Base-by-base conservation (phyloP, 768 basidiomycete genomes). In the Termitomyces sp. region DNA sequence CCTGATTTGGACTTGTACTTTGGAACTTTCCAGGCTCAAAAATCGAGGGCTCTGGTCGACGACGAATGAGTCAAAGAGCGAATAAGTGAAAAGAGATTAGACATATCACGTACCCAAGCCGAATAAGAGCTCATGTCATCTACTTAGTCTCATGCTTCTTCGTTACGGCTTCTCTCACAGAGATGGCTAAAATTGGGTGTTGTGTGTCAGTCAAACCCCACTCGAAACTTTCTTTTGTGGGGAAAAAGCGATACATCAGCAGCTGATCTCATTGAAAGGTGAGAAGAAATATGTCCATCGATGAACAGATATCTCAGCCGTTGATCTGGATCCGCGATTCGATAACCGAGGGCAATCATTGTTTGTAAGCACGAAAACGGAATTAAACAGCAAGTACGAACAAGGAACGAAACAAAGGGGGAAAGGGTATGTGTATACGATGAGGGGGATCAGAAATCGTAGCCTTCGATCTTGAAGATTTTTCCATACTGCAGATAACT, bases 401-500 rank as follows among this genome's bases (percentile, higher is more conserved):
- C 26, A 44, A 22, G 4, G 26, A 39, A 56, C 29, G 16, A 41
- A 45, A 51, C 44, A 37, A 24, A n/a, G 41, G 36, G 46, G 5
- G n/a, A 51, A 61, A 44, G 55, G 51, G 57, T 53, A 59, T 60
- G 37, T 47, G 33, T n/a, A n/a, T 41, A 41, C 39, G 39, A 26
- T 34, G n/a, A 28, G 18, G 13, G 34, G 16, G 28, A 62, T 75
- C 66, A 92, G 73, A 88, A 92, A 68, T 92, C 89, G 65, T 78
- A 87, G 28, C 90, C 92, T 72, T 94, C 92, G 39, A 95, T 88
- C 68, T 88, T 88, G 78, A 98, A 97, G 54, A 76, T 79, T 70
- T 84, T 85, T 15, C 92, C 95, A 71, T 95, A 96, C 64, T 87
- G 83, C 69, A 96, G 74, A 69, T 93, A 94, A 60, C 88, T 86